Evolutionary conservation across 768 basidiomycete species (phyloP).

Genomic region (Coprinopsis strossmayeri): DNA sequence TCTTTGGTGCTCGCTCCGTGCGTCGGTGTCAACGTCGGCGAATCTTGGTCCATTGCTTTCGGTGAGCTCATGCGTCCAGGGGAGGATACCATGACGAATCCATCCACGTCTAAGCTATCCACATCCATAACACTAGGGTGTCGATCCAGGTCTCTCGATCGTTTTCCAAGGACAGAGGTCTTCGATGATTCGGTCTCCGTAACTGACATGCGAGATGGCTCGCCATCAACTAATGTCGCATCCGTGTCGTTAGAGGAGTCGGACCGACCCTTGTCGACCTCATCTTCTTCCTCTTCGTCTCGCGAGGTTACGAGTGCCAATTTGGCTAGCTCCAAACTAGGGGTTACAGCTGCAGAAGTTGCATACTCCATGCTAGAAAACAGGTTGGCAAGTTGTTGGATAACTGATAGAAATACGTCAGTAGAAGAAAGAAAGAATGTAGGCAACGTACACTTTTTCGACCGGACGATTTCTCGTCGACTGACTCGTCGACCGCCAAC

Average conservation of each 20-base stretch:
- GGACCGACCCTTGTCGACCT: slow-evolving; percentile 62
- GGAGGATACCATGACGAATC: slow-evolving; percentile 26
- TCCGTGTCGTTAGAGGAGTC: slow-evolving; percentile 85
- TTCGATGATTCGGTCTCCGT: slow-evolving; percentile 25
- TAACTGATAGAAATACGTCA: slow-evolving; percentile 44
- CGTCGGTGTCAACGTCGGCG: no score
- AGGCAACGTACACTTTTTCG: slow-evolving; percentile 45
- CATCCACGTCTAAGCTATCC: slow-evolving; percentile 36
- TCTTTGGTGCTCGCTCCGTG: no score
- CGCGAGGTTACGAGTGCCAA: slow-evolving; percentile 85
- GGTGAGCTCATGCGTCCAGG: slow-evolving; percentile 22
- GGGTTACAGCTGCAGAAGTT: slow-evolving; percentile 65
- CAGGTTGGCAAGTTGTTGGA: slow-evolving; percentile 69
- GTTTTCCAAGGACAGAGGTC: slow-evolving; percentile 64
- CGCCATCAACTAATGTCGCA: slow-evolving; percentile 83
- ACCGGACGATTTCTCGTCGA: slow-evolving; percentile 72
- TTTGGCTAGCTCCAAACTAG: slow-evolving; percentile 82
- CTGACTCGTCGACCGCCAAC: slow-evolving; percentile 86
- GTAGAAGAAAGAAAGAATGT: not conserved
- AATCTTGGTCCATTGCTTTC: slow-evolving; percentile 16
- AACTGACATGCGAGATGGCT: slow-evolving; percentile 28
- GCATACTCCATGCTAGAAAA: slow-evolving; percentile 72
- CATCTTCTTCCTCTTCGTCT: slow-evolving; percentile 86
- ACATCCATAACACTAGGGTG: slow-evolving; percentile 49
- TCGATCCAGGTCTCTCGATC: slow-evolving; percentile 43